These are phyloP conservation scores for Crithidia fasciculata DNA, from an alignment of 208 protist species.

Conservation along the genomic window DNA sequence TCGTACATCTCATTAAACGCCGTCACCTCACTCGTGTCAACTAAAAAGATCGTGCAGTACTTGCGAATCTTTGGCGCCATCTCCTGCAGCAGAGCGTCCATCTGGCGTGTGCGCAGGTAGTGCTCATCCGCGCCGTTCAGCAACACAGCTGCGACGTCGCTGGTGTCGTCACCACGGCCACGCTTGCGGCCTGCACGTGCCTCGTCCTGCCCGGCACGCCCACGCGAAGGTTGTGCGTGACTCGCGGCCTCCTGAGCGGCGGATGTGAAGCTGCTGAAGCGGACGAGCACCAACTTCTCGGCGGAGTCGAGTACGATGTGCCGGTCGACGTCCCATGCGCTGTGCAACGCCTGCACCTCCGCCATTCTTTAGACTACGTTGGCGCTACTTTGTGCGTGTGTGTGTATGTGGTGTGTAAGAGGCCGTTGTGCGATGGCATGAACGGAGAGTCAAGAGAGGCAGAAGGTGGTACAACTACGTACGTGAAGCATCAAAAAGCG, in stretches of 20 bases:
- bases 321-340: conserved; percentile 88
- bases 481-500: neutral
- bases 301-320: conserved; percentile 83
- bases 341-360: conserved; percentile 54
- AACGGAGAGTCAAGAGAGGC: neutral
- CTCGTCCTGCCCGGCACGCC: neutral
- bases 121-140: conserved; percentile 38
- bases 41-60: conserved; percentile 80
- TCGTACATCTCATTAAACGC: conserved; percentile 99
- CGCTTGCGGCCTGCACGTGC: conserved; percentile 16
- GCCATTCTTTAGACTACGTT: conserved; percentile 20
- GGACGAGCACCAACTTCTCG: conserved; percentile 80
- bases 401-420: too few relatives aligned
- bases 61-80: conserved; percentile 84
- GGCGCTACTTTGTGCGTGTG: too few relatives aligned
- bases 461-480: neutral
- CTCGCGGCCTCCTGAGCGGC: conserved; percentile 12
- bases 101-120: conserved; percentile 68
- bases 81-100: conserved; percentile 69
- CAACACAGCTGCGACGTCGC: conserved; percentile 12
- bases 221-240: neutral
- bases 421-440: neutral
- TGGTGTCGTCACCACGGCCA: conserved; percentile 10
- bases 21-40: conserved; percentile 90
- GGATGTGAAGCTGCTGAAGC: conserved; percentile 75